These are phyloP conservation scores for Hemileccinum impolitum DNA, from an alignment of 768 basidiomycete genomes.

Conservation along the genomic window DNA sequence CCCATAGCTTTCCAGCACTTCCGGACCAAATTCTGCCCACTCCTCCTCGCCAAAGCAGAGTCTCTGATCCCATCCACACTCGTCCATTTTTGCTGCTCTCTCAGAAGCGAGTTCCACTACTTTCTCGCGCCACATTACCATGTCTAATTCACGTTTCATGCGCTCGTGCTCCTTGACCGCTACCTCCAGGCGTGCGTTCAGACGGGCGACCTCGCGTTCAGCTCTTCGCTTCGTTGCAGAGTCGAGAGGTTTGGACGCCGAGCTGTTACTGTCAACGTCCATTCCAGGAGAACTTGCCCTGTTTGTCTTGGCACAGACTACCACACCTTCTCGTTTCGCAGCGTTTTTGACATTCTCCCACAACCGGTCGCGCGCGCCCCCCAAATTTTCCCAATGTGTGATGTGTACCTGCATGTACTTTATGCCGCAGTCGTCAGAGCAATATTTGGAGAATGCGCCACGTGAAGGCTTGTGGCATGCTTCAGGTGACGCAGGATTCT, in stretches of 20 bases:
- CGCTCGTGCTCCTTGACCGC: conserved; percentile 60
- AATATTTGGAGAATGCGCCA: conserved; percentile 85
- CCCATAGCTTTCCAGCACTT: conserved; percentile 71
- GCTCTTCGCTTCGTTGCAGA: conserved; percentile 44
- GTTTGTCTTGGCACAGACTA: conserved; percentile 42
- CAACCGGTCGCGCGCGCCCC: conserved; percentile 59
- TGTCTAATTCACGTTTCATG: conserved; percentile 66
- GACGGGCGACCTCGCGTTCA: conserved; percentile 52
- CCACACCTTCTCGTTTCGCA: conserved; percentile 67
- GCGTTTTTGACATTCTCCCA: conserved; percentile 76
- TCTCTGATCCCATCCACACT: conserved; percentile 89
- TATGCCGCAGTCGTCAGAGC: conserved; percentile 84
- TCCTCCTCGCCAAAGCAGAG: conserved; percentile 82
- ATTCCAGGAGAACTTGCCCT: conserved; percentile 23
- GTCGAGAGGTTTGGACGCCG: conserved; percentile 17
- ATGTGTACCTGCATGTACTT: conserved; percentile 67
- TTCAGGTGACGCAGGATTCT: conserved; percentile 56
- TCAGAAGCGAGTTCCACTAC: conserved; percentile 65
- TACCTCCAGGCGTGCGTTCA: conserved; percentile 52
- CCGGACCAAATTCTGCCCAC: conserved; percentile 64
- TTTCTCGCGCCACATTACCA: conserved; percentile 66
- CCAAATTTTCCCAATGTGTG: conserved; percentile 56
- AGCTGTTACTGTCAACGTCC: conserved; percentile 13
- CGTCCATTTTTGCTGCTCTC: conserved; percentile 58
- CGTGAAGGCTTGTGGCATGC: conserved; percentile 81